Evolutionary conservation across 805 yeast species (phyloP), one percentile per base, ranked within the genome.

Genomic region (Ogataea paraovalis): DNA sequence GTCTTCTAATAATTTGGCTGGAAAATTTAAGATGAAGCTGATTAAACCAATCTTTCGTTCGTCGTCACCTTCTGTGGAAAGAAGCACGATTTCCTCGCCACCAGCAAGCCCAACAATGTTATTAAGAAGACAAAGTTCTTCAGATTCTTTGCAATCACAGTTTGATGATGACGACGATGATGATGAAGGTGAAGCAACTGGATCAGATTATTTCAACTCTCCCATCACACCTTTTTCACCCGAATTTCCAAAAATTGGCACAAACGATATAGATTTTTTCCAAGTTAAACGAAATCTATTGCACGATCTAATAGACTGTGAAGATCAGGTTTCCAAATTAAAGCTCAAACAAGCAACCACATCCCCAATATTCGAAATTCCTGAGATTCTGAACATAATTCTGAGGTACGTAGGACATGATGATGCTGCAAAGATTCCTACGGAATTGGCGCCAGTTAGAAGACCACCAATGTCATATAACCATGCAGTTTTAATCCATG

Each of bases 381-480:
- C 96, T 0, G 97, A 89, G 63, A 83, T 89, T 44, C 70, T 89
- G 14, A 65, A 72, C 50, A 71, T 73, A 46, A 85, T 89, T 12
- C 65, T 87, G 20, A 67, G 70, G 22, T 79, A 71, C 59, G 83
- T 85, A n/a, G 89, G 85, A 47, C 64, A 68, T 22, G 78, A 74
- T 50, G 65, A 59, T 43, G 40, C 49, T 19, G 70, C 75, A 1
- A 61, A 65, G 8, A 69, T 82, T n/a, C 92, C 92, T 2, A 76
- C 72, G 40, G 92, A 87, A 57, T 62, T 65, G 14, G 62, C 79
- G 0, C 85, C 87, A 41, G 60, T 73, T 1, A 71, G 92, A 55
- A 74, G 95, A 56, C 78, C 76, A 50, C 95, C 96, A 7, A 67
- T 83, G 57, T 81, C 87, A 2, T 75, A 72, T 44, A 72, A 79